These are phyloP conservation scores for Zygotorulaspora sp. DNA, from an alignment of 805 yeast species.

Conservation along the genomic window DNA sequence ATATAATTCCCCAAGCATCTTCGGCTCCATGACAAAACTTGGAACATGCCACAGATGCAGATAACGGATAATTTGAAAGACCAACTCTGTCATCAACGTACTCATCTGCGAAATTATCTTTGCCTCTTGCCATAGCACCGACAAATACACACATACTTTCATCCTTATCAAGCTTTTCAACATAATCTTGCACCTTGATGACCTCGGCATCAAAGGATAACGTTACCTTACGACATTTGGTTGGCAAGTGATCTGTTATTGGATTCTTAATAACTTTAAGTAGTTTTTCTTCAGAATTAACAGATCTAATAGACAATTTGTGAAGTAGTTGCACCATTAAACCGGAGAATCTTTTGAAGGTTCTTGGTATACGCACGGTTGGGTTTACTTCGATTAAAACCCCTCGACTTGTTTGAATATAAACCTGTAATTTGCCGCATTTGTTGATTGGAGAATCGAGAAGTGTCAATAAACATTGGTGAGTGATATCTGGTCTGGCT, in stretches of 20 bases:
- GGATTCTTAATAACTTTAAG: slow-evolving; percentile 95
- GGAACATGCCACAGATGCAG: slow-evolving; percentile 97
- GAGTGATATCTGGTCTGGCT: slow-evolving; percentile 99
- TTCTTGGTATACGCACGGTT: slow-evolving; percentile 93
- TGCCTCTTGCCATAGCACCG: slow-evolving; percentile 99
- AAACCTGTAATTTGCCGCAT: slow-evolving; percentile 94
- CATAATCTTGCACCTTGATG: slow-evolving; percentile 83
- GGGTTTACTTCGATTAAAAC: slow-evolving; percentile 95
- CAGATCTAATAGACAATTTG: slow-evolving; percentile 87
- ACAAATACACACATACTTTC: slow-evolving; percentile 97
- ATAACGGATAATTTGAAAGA: slow-evolving; percentile 88
- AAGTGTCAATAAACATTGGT: slow-evolving; percentile 90
- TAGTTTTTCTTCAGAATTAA: slow-evolving; percentile 90
- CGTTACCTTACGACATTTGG: slow-evolving; percentile 91
- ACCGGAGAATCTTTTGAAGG: slow-evolving; percentile 95
- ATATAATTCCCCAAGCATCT: slow-evolving; percentile 86
- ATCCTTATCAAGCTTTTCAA: slow-evolving; percentile 68
- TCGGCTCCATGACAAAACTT: slow-evolving; percentile 98
- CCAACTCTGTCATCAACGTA: slow-evolving; percentile 95
- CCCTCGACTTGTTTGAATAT: slow-evolving; percentile 92
- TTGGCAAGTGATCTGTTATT: slow-evolving; percentile 92
- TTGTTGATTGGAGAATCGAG: slow-evolving; percentile 97
- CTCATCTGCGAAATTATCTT: slow-evolving; percentile 95
- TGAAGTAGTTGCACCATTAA: slow-evolving; percentile 95
- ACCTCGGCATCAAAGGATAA: slow-evolving; percentile 89